These are phyloP conservation scores for Cronartium quercuum DNA, from an alignment of 1,284 basidiomycete genomes.

Conservation along the genomic window DNA sequence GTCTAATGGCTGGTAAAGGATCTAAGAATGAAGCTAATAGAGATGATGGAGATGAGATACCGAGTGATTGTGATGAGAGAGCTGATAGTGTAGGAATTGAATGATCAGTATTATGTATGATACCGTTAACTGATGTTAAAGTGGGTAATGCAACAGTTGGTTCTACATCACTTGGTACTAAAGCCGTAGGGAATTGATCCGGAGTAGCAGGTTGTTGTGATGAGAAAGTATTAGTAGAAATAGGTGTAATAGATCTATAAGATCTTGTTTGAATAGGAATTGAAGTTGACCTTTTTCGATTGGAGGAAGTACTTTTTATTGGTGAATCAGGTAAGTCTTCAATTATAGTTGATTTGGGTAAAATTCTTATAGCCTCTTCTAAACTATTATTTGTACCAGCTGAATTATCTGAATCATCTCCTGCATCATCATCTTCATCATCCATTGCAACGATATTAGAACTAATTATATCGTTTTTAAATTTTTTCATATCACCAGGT, in stretches of 20 bases:
- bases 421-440: conserved; percentile 1
- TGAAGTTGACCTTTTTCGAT: neutral
- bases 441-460: neutral
- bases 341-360: no score
- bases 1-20: neutral
- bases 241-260: neutral
- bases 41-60: conserved; percentile 5
- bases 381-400: neutral
- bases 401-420: conserved; percentile 26
- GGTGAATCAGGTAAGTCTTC: no score
- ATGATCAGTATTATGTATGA: conserved; percentile 4
- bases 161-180: conserved; percentile 27
- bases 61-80: conserved; percentile 1
- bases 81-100: conserved; percentile 9
- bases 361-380: no score
- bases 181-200: neutral
- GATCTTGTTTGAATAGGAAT: neutral
- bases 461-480: no score
- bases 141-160: conserved; percentile 14
- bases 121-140: conserved; percentile 28
- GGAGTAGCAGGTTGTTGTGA: neutral
- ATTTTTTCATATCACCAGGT: conserved; percentile 6
- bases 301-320: neutral
- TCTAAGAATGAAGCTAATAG: conserved; percentile 27
- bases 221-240: neutral